Base-by-base conservation (phyloP, 345 rosid species). In the Hirschfeldia incana region DNA sequence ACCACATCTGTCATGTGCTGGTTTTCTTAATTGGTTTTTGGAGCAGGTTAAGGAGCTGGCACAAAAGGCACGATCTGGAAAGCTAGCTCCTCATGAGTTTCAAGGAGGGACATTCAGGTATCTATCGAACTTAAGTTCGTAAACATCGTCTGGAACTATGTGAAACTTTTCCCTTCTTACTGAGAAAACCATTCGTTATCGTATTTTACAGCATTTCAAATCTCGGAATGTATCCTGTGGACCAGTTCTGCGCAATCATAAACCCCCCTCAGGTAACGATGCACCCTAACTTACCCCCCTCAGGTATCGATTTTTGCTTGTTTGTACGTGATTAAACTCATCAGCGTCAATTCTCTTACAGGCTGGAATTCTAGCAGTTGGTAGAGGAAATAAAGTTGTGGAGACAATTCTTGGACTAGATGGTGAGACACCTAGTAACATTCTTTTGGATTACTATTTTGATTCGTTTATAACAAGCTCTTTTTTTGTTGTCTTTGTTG, bases 71-170 rank as follows among this genome's bases (percentile, higher is more conserved):
- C 89, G 98, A 77, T 63, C 87, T 44, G 99, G 99, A 80, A 95
- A 92, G 87, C 95, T 95, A 72, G 83, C 85, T 17, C 99, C 99
- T 32, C 80, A 89, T 28, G 97, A 95, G 78, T 95, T 92, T 83
- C 99, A 89, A 85, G 99, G 98, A 84, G 99, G 99, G 84, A 85
- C 99, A 70, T 95, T 95, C 86, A 92, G 99, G 99, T 91, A 44
- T 59, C 58, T 74, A 44, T 60, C 46, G 27, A 26, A 17, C 46
- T 33, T 16, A 32, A 76, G 33, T 71, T 46, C 67, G 62, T 53
- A 61, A 12, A 74, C 75, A 70, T 75, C 49, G 6, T 51, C 57
- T 17, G 27, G 12, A 32, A 21, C 11, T 11, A 21, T 27, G 58
- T 75, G 42, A 26, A 76, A 69, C 11, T 42, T n/a, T 55, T 16